Base-by-base conservation (phyloP, 169 alveolate genomes). In the Eimeria necatrix region DNA sequence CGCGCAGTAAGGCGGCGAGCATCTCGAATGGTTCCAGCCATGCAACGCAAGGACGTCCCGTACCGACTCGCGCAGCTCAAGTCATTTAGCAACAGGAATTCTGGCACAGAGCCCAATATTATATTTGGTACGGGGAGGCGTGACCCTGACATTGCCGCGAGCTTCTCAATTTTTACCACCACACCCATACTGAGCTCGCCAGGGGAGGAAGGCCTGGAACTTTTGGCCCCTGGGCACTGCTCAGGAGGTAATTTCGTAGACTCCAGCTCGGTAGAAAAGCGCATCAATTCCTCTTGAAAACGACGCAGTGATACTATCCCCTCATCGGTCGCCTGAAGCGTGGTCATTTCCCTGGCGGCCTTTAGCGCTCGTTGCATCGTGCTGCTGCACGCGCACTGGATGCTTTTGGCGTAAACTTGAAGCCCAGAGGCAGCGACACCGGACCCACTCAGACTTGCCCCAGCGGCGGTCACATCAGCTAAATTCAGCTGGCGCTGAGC, bases 321-420 rank as follows among this genome's bases (percentile, higher is more conserved):
- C 74, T 83, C 91, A 18, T 83, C 91, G 14, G 61, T 74, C 16
- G 53, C 70, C 26, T 22, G 76, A 22, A 83, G 68, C 16, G 74
- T 22, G 53, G 74, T 59, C 12, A 56, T 24, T n/a, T 71, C 51
- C 46, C 91, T 24, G 41, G 74, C 5, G 9, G 91, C 26, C 52
- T 7, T 52, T 3, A 53, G 74, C 22, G 91, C 49, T 24, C 91
- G 71, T 74, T 83, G 91, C 91, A 83, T 41, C n/a, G 91, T 53
- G 56, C 41, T 4, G 59, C 22, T 71, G 53, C 91, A 53, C 41
- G 41, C 74, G 14, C 56, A 52, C 56, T 52, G 5, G 22, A 52
- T 12, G 6, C 74, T 74, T 16, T 24, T 53, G 4, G 91, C 74
- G 2, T 83, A 32, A 20, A 56, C 26, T 16, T 8, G 56, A 0